Evolutionary conservation across 371 early-diverging fungal genomes (phyloP).

Genomic region (Syncephalastrum racemosum): DNA sequence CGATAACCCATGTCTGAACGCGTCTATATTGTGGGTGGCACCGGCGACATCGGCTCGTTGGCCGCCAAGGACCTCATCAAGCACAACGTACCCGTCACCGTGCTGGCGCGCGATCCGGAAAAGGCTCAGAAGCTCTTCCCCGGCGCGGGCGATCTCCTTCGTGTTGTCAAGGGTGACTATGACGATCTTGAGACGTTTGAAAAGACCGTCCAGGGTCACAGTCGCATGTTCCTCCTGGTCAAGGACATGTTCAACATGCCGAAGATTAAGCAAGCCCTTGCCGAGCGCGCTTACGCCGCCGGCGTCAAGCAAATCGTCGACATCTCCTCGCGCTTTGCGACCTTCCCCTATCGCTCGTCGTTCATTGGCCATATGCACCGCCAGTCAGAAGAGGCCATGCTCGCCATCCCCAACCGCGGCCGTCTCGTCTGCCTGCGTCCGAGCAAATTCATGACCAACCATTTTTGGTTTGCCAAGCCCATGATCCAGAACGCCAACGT

Average conservation of each 20-base stretch:
- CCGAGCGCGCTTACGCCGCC: constrained; percentile 22
- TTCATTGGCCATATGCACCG: constrained; percentile 13
- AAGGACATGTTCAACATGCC: neutral
- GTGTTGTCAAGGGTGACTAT: constrained; percentile 8
- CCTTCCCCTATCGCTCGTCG: constrained; percentile 20
- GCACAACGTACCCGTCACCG: constrained; percentile 10
- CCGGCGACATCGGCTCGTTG: constrained; percentile 16
- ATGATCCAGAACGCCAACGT: constrained; percentile 6
- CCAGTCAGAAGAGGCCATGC: constrained; percentile 14
- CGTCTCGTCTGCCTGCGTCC: constrained; percentile 35
- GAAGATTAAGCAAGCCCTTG: neutral
- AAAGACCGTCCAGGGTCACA: constrained; percentile 21
- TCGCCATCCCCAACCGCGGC: constrained; percentile 14
- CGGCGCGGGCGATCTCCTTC: neutral
- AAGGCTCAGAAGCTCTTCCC: constrained; percentile 7
- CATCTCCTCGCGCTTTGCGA: constrained; percentile 19
- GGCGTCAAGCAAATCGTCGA: constrained; percentile 37
- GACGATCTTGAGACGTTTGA: constrained; percentile 15
- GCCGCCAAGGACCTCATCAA: constrained; percentile 11
- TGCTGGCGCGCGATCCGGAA: constrained; percentile 11
- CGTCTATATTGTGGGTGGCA: constrained; percentile 17
- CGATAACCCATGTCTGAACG: constrained; percentile 2
- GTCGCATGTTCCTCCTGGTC: constrained; percentile 16
- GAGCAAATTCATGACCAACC: constrained; percentile 31
- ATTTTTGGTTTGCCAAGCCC: neutral